Percentiles rank a stretch among this genome's conserved stretches.
phyloP scores from a whole-genome alignment of 805 yeast genomes.

The Clavispora vitiphila region DNA sequence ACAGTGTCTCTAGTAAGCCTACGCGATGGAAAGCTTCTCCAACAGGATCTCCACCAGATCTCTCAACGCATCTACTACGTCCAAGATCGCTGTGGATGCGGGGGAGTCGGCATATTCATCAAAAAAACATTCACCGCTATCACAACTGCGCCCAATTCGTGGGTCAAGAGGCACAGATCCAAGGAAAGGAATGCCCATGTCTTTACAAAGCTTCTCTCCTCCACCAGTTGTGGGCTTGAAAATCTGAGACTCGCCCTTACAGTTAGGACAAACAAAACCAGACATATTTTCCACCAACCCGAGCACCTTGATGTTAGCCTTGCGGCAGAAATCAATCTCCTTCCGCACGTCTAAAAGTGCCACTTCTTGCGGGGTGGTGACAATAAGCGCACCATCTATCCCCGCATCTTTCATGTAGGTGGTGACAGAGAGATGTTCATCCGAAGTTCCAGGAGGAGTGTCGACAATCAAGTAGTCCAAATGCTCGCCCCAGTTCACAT shows the following conservation, averaged over 20 bases:
- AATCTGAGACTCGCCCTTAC: constrained; percentile 84
- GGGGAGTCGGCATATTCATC: constrained; percentile 89
- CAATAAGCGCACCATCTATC: constrained; percentile 90
- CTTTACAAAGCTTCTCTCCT: constrained; percentile 78
- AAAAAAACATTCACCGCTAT: constrained; percentile 76
- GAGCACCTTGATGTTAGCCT: constrained; percentile 78
- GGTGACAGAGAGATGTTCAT: constrained; percentile 90
- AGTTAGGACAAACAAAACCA: constrained; percentile 95
- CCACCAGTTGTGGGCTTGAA: constrained; percentile 98
- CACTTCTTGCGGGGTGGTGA: constrained; percentile 97
- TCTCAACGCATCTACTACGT: constrained; percentile 70
- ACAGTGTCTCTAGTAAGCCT: neutral
- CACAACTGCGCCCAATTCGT: constrained; percentile 85
- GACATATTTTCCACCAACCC: constrained; percentile 98
- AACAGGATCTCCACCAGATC: constrained; percentile 44
- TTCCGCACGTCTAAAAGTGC: constrained; percentile 92
- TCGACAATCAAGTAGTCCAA: constrained; percentile 85
- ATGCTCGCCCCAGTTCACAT: constrained; percentile 86
- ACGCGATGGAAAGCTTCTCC: constrained; percentile 11
- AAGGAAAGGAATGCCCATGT: constrained; percentile 67
- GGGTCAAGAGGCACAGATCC: constrained; percentile 97
- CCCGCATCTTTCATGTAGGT: constrained; percentile 85
- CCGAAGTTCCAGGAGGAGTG: constrained; percentile 98
- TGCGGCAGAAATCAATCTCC: constrained; percentile 90
- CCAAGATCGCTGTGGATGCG: constrained; percentile 78